phyloP scores from a whole-genome alignment of 2,329 filamentous ascomycete species.

The Cylindrodendrum hubeiense region DNA sequence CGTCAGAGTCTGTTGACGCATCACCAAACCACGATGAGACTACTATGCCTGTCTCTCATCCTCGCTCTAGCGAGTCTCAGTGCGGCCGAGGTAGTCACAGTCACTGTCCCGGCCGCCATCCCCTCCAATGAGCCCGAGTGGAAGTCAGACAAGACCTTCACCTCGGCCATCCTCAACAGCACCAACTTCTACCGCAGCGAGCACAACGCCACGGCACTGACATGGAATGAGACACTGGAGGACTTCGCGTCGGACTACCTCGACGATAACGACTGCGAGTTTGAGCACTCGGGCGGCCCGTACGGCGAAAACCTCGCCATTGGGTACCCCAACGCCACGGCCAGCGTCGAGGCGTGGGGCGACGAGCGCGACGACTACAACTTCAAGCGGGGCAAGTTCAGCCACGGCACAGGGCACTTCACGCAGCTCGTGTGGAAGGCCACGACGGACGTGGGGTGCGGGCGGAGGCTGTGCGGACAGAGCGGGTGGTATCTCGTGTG shows the following conservation, averaged over 20 bases:
- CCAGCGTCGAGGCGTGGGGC: conserved; percentile 76
- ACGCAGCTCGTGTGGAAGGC: conserved; percentile 79
- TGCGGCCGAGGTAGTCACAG: conserved; percentile 36
- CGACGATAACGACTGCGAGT: conserved; percentile 55
- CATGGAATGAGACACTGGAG: conserved; percentile 76
- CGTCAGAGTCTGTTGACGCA: conserved; percentile 5
- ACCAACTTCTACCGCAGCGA: conserved; percentile 75
- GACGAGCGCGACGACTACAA: conserved; percentile 66
- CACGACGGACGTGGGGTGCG: conserved; percentile 71
- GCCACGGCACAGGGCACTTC: conserved; percentile 75
- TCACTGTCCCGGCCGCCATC: conserved; percentile 49
- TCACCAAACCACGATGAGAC: conserved; percentile 31
- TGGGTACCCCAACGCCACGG: conserved; percentile 71
- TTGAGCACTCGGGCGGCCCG: conserved; percentile 70
- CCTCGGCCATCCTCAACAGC: conserved; percentile 69
- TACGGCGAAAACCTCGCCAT: conserved; percentile 82
- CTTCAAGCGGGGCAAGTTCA: conserved; percentile 68
- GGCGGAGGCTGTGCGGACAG: conserved; percentile 55
- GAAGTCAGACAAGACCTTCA: conserved; percentile 53
- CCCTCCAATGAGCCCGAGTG: conserved; percentile 53
- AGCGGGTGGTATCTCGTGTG: conserved; percentile 76
- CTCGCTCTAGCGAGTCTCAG: conserved; percentile 23
- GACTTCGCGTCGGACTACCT: conserved; percentile 66
- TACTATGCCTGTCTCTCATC: conserved; percentile 18
- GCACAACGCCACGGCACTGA: conserved; percentile 70